Percentiles rank a stretch among this genome's conserved stretches.
These are phyloP conservation scores for Ceratocystis harringtonii DNA, from an alignment of 2,329 filamentous ascomycete genomes.

Conservation along the genomic window DNA sequence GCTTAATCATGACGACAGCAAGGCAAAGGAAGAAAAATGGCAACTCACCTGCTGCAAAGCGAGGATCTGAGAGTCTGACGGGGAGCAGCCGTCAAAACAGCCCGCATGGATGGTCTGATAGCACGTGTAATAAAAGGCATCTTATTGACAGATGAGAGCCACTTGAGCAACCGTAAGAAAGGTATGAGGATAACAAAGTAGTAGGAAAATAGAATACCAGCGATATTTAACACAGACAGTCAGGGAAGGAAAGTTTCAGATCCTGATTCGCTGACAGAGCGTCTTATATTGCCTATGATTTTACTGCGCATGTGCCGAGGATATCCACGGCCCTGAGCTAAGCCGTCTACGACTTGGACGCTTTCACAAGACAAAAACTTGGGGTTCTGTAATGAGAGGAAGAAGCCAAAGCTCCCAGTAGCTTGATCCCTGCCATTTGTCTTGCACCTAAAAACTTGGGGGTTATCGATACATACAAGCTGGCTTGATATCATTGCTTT, in stretches of 20 bases:
- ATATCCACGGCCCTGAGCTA: constrained; percentile 19
- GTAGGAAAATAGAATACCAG: neutral
- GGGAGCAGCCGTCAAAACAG: neutral
- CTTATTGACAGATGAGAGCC: neutral
- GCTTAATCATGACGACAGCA: neutral
- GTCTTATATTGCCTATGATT: neutral
- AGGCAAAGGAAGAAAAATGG: neutral
- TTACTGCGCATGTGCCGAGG: constrained; percentile 18
- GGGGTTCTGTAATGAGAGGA: neutral
- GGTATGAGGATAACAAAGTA: neutral
- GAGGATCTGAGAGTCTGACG: neutral
- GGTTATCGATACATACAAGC: neutral
- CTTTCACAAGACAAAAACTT: constrained; percentile 8
- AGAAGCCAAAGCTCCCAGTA: neutral
- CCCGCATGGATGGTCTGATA: constrained; percentile 10
- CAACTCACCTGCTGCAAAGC: neutral
- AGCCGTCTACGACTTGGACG: neutral
- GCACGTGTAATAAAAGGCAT: constrained; percentile 17
- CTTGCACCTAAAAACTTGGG: neutral
- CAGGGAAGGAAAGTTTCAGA: neutral
- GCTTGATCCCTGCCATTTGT: neutral
- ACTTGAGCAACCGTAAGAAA: neutral
- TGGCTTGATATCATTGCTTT: neutral
- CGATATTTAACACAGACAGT: neutral
- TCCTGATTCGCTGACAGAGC: neutral